Evolutionary conservation across 176 grass and related monocot genomes (phyloP), one percentile per base, ranked within the genome.

Genomic region (Aegilops bicornis): DNA sequence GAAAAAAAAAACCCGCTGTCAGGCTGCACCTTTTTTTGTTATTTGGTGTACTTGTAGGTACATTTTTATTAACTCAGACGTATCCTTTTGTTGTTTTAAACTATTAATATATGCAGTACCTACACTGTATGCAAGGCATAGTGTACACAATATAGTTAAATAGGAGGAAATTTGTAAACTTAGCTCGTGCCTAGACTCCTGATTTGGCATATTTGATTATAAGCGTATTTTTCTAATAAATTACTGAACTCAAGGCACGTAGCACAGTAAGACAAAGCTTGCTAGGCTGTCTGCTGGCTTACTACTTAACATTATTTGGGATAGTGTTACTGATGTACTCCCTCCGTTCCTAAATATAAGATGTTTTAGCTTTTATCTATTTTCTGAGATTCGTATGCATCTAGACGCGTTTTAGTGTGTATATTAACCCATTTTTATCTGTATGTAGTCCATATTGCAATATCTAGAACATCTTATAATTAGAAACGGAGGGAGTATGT

Each of bases 21-120:
- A 36, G 64, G 15, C 10, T 75, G 43, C 12, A 22, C 12, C 1
- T 76, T 83, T 29, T 83, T 24, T 36, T 47, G 8, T 24, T 52
- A 69, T 77, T 88, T 69, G 47, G 10, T 74, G 3, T 87, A 74
- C 22, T 62, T 73, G 0, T 74, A 66, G 29, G 31, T 35, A 73
- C 70, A 73, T 10, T 36, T 31, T 62, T 45, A 48, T 71, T 10
- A 17, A 33, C 78, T n/a, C 12, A 30, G 12, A n/a, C 12, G 16
- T 87, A 74, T 75, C n/a, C 17, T 76, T 40, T 58, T 87, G 40
- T 80, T 81, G 56, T 50, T 25, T 12, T 43, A 63, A 43, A 64
- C 54, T 78, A 12, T 62, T 85, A 47, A 61, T 69, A 72, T 58
- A 45, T 40, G 10, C 52, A 83, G 27, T 77, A 36, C 12, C 32